Evolutionary conservation across 2,329 filamentous ascomycete genomes (phyloP), one percentile per base, ranked within the genome.

Genomic region (Penicillium brasilianum): DNA sequence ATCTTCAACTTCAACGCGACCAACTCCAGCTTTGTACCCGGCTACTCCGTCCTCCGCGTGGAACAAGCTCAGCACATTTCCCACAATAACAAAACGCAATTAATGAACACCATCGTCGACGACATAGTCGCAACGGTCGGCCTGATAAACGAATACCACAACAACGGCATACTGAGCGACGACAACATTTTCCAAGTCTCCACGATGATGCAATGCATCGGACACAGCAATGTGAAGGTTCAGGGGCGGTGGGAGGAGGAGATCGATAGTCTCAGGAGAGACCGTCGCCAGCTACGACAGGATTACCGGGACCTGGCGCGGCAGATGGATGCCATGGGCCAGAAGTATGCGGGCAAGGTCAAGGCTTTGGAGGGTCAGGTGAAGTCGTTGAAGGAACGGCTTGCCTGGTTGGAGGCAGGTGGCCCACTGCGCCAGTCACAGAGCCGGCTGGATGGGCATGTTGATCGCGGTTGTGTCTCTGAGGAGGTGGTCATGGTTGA

Each of bases 91-190:
- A 76, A 76, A 59, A 58, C 61, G 6, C 43, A 61, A 8, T 61
- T 72, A 11, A 63, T 77, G 37, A 18, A 54, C 11, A 66, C 71
- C 11, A 65, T 77, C 51, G 70, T 74, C 18, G 58, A 68, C 36
- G 73, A 78, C 50, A 74, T 78, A 44, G 58, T 65, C 18, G 65
- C 66, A 0, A 68, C 67, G 3, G 71, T 78, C 20, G 69, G 71
- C 48, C 66, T 58, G 34, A 71, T 78, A 52, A 16, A 66, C 67
- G 14, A 64, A 67, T 16, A 69, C 74, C 18, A 48, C 69, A 16
- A 64, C 66, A n/a, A 60, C 4, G 73, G 71, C 1, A 68, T 57
- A 9, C 67, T 78, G 4, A 56, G 43, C 25, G 14, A 61, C 1
- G 46, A 61, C 4, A 66, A 76, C 34, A 72, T 71, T 43, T 41